These are phyloP conservation scores for Centaurea solstitialis DNA, from an alignment of 129 eudicot species.

Conservation along the genomic window DNA sequence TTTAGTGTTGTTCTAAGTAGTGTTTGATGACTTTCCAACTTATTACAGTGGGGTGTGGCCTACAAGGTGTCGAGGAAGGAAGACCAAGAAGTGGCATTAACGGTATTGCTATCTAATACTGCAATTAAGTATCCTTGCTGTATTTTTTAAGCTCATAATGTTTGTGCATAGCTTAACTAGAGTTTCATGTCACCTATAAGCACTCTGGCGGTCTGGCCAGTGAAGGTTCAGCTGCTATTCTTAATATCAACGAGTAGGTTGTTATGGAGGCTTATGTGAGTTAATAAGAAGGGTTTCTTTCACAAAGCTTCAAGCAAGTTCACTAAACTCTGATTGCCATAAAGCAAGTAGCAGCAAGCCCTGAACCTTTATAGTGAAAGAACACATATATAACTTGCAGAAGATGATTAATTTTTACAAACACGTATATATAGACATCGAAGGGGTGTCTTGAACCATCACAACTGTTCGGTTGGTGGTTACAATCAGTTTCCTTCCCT, in stretches of 20 bases:
- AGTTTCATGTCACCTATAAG: background rate
- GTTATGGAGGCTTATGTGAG: background rate
- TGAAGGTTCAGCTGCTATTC: background rate
- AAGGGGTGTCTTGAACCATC: too few relatives aligned
- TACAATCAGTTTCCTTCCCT: too few relatives aligned
- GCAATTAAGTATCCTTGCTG: background rate
- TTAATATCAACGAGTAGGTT: background rate
- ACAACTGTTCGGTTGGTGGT: too few relatives aligned
- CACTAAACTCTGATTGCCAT: background rate
- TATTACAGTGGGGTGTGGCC: conserved; percentile 79
- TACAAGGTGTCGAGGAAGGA: conserved; percentile 73
- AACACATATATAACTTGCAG: too few relatives aligned
- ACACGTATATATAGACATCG: too few relatives aligned
- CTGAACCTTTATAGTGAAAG: background rate
- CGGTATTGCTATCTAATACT: conserved; percentile 43
- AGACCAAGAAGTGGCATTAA: conserved; percentile 65
- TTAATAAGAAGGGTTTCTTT: background rate
- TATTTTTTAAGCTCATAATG: background rate
- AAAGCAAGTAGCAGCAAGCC: background rate
- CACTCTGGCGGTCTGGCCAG: background rate
- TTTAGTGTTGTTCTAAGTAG: background rate
- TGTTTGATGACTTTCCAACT: background rate
- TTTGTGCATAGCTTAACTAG: background rate
- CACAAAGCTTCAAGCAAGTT: background rate
- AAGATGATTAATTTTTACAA: too few relatives aligned